These are phyloP conservation scores for Aureobasidium mangrovei DNA, from an alignment of 2,329 filamentous ascomycete species.

Conservation along the genomic window DNA sequence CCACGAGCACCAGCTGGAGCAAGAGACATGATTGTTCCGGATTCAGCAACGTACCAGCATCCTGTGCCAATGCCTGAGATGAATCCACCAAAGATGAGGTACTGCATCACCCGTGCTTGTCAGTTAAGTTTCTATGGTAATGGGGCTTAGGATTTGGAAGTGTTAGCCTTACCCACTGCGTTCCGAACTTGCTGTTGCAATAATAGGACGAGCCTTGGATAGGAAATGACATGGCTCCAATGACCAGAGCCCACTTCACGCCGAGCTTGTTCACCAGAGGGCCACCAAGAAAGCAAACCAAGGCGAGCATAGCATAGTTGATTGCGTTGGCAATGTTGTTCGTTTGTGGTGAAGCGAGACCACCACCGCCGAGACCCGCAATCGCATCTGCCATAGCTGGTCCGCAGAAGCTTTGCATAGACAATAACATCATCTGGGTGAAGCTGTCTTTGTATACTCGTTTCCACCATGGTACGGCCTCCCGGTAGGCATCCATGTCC, in stretches of 20 bases:
- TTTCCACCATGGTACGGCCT: conserved; percentile 34
- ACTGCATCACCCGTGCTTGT: conserved; percentile 29
- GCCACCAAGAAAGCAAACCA: conserved; percentile 9
- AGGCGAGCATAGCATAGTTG: conserved; percentile 9
- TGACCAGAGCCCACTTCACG: conserved; percentile 12
- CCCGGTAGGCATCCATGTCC: conserved; percentile 30
- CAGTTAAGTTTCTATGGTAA: conserved; percentile 21
- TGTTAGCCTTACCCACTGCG: conserved; percentile 5
- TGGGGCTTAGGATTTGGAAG: not conserved
- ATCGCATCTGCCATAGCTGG: conserved; percentile 14
- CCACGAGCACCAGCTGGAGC: conserved; percentile 9
- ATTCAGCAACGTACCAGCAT: conserved; percentile 10
- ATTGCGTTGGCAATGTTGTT: conserved; percentile 8
- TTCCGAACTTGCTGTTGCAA: conserved; percentile 14
- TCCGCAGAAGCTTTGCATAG: conserved; percentile 31
- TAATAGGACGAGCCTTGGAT: conserved; percentile 12
- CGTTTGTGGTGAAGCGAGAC: conserved; percentile 6
- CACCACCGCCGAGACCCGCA: conserved; percentile 14
- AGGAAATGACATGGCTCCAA: conserved; percentile 10
- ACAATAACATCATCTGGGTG: conserved; percentile 42
- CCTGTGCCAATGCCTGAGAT: conserved; percentile 10
- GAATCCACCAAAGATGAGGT: conserved; percentile 37
- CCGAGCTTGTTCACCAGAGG: conserved; percentile 13
- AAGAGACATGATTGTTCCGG: conserved; percentile 9
- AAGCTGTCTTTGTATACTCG: conserved; percentile 39